Percentiles rank a stretch among this genome's conserved stretches.
phyloP scores from a whole-genome alignment of 495 filamentous ascomycete genomes.

The Pyrenopolyporus hunteri region DNA sequence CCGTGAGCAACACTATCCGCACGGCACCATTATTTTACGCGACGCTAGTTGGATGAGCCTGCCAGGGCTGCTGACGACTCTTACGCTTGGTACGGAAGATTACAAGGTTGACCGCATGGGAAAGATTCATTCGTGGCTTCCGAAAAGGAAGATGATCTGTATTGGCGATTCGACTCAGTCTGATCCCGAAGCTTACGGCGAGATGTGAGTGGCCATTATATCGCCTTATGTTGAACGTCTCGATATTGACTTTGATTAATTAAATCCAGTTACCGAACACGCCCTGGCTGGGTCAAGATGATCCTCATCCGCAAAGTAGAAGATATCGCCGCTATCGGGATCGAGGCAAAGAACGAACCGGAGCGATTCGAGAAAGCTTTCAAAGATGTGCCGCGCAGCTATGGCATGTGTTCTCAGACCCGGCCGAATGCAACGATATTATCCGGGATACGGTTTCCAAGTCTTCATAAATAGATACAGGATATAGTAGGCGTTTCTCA shows the following conservation, averaged over 20 bases:
- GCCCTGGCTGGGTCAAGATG: constrained; percentile 74
- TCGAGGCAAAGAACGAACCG: constrained; percentile 71
- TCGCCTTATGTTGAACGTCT: background rate
- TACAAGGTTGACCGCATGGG: constrained; percentile 86
- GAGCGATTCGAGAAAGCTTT: constrained; percentile 85
- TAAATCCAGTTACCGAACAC: constrained; percentile 48
- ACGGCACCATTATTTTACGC: constrained; percentile 81
- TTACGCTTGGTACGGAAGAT: constrained; percentile 80
- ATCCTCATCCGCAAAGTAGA: constrained; percentile 86
- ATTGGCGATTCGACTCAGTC: constrained; percentile 91
- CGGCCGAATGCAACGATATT: constrained; percentile 62
- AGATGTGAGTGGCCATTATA: constrained; percentile 57
- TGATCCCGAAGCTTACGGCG: constrained; percentile 89
- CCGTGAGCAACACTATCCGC: constrained; percentile 70
- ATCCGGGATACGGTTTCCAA: constrained; percentile 46
- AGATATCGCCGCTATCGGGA: constrained; percentile 73
- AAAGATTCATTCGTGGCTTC: constrained; percentile 77
- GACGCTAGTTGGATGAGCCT: constrained; percentile 90
- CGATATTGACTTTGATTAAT: constrained; percentile 2
- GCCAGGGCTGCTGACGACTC: constrained; percentile 74
- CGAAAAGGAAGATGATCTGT: constrained; percentile 76
- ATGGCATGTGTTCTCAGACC: constrained; percentile 82
- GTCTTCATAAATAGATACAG: background rate
- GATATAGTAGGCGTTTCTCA: background rate
- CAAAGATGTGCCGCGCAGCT: constrained; percentile 68